Base-by-base conservation (phyloP, 805 yeast species). In the Sugiyamaella boreocaroliniensis region DNA sequence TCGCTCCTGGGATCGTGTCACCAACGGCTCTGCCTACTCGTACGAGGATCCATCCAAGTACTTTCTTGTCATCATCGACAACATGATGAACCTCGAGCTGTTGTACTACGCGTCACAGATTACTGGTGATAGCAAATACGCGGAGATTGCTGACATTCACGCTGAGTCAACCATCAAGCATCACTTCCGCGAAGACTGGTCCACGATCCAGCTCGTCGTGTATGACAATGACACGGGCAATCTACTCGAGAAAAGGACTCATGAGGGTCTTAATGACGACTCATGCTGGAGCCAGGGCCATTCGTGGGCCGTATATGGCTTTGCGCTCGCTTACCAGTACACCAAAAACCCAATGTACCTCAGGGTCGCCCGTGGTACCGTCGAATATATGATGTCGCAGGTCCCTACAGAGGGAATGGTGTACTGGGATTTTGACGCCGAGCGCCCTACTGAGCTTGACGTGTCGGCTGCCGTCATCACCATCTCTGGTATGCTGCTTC, bases 281-380 rank as follows among this genome's bases (percentile, higher is more conserved):
- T 42, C 64, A 7, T 54, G 61, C 32, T 67, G 71, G 70, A 51
- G 64, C 9, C 60, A 69, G n/a, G 71, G 71, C 40, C 69, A 66
- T 54, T 63, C 70, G 4, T 66, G 71, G 71, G 68, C 64, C 4
- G 41, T 67, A 10, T 55, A 64, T 43, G 71, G 71, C 1, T 67
- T 50, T 52, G 63, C 64, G 8, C 61, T 58, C 22, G 57, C 59
- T 14, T 67, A 66, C 53, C 29, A 47, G 43, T 67, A 61, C 58
- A 65, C 70, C 29, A 59, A 56, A 44, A 55, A 64, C 29, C 16
- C 43, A 18, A 56, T 58, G 53, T 67, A 64, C 56, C 58, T 66
- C 42, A 62, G 64, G 12, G 64, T 63, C 6, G 59, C 69, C 19
- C 59, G 57, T 37, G 56, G 60, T 2, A 47, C 61, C 8, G 63